Base-by-base conservation (phyloP, 225 moss, liverwort and hornwort genomes). In the Sphagnum tenellum region DNA sequence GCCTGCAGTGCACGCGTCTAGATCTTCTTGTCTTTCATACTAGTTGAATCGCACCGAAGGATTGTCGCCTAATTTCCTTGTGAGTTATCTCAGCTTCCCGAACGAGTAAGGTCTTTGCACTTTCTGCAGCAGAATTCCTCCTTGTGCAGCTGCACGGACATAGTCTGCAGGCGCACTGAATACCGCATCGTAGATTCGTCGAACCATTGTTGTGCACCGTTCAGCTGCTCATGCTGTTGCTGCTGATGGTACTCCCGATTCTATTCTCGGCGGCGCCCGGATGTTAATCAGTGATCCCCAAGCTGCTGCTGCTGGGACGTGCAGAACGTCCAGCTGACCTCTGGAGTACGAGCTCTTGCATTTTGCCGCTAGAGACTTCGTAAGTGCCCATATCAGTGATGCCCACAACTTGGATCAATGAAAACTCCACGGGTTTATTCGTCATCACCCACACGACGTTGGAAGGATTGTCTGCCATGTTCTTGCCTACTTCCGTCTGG, bases 31-130 rank as follows among this genome's bases (percentile, higher is more conserved):
- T 0, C 81, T 73, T 10, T 63, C 9, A 48, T 82, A 87, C 54
- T 85, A 89, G 57, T 94, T 91, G 59, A 87, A 91, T 0, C 47
- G 65, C n/a, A 91, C 85, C 4, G 68, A 48, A 0, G 85, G 89
- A 47, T 74, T 89, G 0, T 81, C 69, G 2, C 69, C 69, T 0
- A 82, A 58, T 7, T 79, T 45, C 5, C 67, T 69, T 14, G 74
- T 76, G 4, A 59, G 64, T 2, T 91, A 76, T 45, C 62, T 72
- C 50, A 91, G 62, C 3, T 6, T 9, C 10, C 91, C 86, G 3
- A 7, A 59, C 2, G 91, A 94, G 3, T 70, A 71, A 4, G 88
- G 86, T 2, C 71, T 72, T 64, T 77, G 85, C 4, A 91, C 63
- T 60, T 94, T 91, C 3, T 89, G 89, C 44, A 86, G 48, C 10